Percentiles rank a stretch among this genome's conserved stretches.
These are phyloP conservation scores for rapeseed (Brassica napus) DNA, from an alignment of 345 rosid genomes.

Conservation along the genomic window Da-Ae NC_063436.1:17257501-17258000, in stretches of 20 bases:
- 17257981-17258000: conserved; percentile 30
- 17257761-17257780: neutral
- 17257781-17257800: neutral
- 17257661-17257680: conserved; percentile 65
- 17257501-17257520: conserved; percentile 51
- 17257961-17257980: conserved; percentile 48
- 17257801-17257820: neutral
- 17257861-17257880: neutral
- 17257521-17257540: conserved; percentile 49
- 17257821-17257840: neutral
- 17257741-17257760: neutral
- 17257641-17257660: conserved; percentile 57
- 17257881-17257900: conserved; percentile 20
- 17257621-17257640: conserved; percentile 49
- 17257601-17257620: conserved; percentile 49
- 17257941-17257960: conserved; percentile 52
- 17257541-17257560: conserved; percentile 57
- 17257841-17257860: neutral
- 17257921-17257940: conserved; percentile 65
- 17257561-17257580: conserved; percentile 63
- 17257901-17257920: conserved; percentile 55
- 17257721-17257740: neutral
- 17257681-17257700: conserved; percentile 54
- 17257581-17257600: conserved; percentile 48
- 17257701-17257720: conserved; percentile 50